Percentiles rank a stretch among this genome's conserved stretches.
These are phyloP conservation scores for Geosiphon pyriformis DNA, from an alignment of 192 early-diverging fungal genomes.

Conservation along the genomic window DNA sequence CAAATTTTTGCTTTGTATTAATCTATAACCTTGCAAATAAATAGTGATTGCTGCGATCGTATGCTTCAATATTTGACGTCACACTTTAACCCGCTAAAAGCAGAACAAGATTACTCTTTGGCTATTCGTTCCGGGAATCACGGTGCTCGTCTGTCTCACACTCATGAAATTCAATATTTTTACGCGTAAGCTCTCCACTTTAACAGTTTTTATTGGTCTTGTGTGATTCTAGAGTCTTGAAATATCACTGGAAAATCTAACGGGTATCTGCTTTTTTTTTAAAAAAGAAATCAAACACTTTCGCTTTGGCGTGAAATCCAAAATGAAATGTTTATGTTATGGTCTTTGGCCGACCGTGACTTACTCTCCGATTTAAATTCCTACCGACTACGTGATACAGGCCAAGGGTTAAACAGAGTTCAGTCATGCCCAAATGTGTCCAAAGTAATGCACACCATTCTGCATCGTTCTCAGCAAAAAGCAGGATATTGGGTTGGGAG, in stretches of 20 bases:
- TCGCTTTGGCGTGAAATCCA: conserved; percentile 93
- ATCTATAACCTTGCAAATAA: too few relatives aligned
- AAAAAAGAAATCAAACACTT: conserved; percentile 77
- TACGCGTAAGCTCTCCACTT: conserved; percentile 64
- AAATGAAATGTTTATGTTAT: conserved; percentile 97
- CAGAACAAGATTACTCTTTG: conserved; percentile 64
- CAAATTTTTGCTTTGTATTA: too few relatives aligned
- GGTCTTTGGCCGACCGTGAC: conserved; percentile 86
- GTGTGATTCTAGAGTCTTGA: too few relatives aligned
- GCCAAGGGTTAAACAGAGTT: conserved; percentile 94
- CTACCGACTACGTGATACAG: conserved; percentile 92
- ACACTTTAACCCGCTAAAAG: conserved; percentile 61
- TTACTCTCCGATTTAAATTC: conserved; percentile 61
- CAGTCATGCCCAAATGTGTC: conserved; percentile 83
- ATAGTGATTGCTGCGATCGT: conserved; percentile 89
- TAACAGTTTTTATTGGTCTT: too few relatives aligned
- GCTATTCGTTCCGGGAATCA: conserved; percentile 76
- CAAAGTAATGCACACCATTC: conserved; percentile 80
- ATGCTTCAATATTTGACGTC: conserved; percentile 74
- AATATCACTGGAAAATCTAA: too few relatives aligned
- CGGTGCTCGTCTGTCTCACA: conserved; percentile 87
- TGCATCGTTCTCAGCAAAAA: conserved; percentile 79
- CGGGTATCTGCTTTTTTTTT: too few relatives aligned
- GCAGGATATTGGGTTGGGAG: conserved; percentile 91
- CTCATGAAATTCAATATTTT: conserved; percentile 88